Conservation (phyloP, 371 early-diverging fungal genomes). For the Apophysomyces sp. region DNA sequence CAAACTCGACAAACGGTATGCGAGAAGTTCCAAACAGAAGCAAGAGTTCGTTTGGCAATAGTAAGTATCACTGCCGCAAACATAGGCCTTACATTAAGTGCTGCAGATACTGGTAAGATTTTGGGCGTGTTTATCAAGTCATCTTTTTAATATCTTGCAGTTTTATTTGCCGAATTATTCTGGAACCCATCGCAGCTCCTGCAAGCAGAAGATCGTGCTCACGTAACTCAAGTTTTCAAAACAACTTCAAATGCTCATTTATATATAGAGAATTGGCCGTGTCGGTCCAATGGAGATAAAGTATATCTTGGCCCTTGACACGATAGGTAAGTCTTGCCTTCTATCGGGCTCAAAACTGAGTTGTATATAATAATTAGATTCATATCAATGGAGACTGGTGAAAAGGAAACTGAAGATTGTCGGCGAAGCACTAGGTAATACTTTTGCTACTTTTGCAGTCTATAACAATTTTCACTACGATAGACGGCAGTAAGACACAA, state of each 20-base stretch:
- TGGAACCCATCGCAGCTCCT: conserved; percentile 66
- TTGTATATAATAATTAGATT: conserved; percentile 18
- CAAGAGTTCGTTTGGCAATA: conserved; percentile 45
- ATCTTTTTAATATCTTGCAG: conserved; percentile 10
- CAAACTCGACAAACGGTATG: conserved; percentile 29
- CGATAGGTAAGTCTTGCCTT: conserved; percentile 48
- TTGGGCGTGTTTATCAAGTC: not conserved
- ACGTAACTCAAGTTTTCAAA: conserved; percentile 15
- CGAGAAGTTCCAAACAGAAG: conserved; percentile 42
- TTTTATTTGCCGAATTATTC: conserved; percentile 69
- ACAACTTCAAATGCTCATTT: not conserved
- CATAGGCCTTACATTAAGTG: conserved; percentile 61
- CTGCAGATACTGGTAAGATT: conserved; percentile 44
- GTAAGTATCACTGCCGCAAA: conserved; percentile 58
- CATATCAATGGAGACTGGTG: conserved; percentile 38
- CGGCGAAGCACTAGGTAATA: conserved; percentile 29
- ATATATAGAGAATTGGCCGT: conserved; percentile 51
- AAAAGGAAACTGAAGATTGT: conserved; percentile 34
- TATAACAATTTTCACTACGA: not conserved
- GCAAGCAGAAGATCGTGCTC: conserved; percentile 47
- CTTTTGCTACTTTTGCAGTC: not conserved
- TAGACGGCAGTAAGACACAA: not conserved
- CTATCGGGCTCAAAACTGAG: not conserved
- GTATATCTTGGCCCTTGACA: conserved; percentile 56
- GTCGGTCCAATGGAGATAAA: conserved; percentile 49